phyloP scores from a whole-genome alignment of 2,329 filamentous ascomycete genomes.

The Rhinocladiella similis region DNA sequence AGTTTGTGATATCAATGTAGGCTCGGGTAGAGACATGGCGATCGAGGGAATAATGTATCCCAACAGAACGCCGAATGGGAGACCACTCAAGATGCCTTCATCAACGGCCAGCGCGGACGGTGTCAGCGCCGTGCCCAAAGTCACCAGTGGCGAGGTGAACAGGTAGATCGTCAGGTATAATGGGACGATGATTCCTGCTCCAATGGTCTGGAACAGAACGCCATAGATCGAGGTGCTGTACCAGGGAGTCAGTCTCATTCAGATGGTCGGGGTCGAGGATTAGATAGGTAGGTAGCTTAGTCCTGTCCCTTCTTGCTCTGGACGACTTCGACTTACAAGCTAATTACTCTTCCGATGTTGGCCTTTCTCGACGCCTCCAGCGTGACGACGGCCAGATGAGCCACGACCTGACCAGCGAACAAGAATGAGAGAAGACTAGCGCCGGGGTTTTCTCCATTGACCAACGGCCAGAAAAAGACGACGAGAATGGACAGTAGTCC shows the following conservation, averaged over 20 bases:
- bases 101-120: conserved; percentile 34
- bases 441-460: conserved; percentile 37
- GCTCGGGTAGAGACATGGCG: conserved; percentile 44
- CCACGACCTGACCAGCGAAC: conserved; percentile 41
- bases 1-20: conserved; percentile 37
- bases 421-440: conserved; percentile 36
- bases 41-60: conserved; percentile 46
- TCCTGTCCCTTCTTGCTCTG: no score
- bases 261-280: conserved; percentile 28
- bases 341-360: conserved; percentile 41
- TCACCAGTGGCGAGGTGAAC: conserved; percentile 39
- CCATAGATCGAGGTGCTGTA: conserved; percentile 38
- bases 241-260: background rate
- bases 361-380: conserved; percentile 47
- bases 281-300: conserved; percentile 27
- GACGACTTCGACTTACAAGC: conserved; percentile 38
- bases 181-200: conserved; percentile 45
- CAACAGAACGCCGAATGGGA: conserved; percentile 42
- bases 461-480: conserved; percentile 39
- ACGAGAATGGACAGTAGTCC: conserved; percentile 34
- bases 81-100: conserved; percentile 34
- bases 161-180: conserved; percentile 45
- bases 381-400: conserved; percentile 40
- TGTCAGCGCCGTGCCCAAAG: conserved; percentile 32
- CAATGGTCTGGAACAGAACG: conserved; percentile 41